These are phyloP conservation scores for Pseudocercospora musae DNA, from an alignment of 2,329 filamentous ascomycete species.

Conservation along the genomic window DNA sequence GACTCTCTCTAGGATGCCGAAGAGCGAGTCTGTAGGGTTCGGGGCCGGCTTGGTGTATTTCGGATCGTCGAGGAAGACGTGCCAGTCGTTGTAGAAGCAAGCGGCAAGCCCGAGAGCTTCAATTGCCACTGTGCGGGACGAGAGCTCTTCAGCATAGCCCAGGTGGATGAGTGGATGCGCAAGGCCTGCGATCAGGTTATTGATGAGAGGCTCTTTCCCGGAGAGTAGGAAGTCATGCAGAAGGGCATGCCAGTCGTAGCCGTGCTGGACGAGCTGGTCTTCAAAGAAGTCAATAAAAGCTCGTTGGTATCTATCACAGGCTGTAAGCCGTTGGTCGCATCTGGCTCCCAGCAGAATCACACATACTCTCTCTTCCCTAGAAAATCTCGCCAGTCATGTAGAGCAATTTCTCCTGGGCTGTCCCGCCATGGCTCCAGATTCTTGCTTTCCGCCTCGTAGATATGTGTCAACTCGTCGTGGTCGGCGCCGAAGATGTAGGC, in stretches of 20 bases:
- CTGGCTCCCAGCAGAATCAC: neutral
- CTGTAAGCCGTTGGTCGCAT: constrained; percentile 3
- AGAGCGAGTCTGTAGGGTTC: constrained; percentile 58
- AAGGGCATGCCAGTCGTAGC: constrained; percentile 81
- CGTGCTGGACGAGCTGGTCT: constrained; percentile 72
- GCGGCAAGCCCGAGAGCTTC: constrained; percentile 74
- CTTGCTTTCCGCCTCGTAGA: constrained; percentile 76
- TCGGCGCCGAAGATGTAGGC: constrained; percentile 81
- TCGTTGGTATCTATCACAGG: constrained; percentile 65
- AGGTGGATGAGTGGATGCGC: constrained; percentile 92
- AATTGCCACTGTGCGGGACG: constrained; percentile 79
- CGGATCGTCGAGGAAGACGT: constrained; percentile 66
- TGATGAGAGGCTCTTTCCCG: constrained; percentile 72
- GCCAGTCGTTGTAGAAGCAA: constrained; percentile 55
- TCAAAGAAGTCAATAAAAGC: constrained; percentile 96
- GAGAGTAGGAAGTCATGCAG: constrained; percentile 72
- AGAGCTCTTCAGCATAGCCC: constrained; percentile 87
- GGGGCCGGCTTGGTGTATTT: constrained; percentile 65
- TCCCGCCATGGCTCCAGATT: constrained; percentile 75
- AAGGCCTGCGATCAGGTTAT: constrained; percentile 74
- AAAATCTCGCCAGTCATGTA: constrained; percentile 82
- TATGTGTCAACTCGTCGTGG: constrained; percentile 66
- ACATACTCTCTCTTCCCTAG: constrained; percentile 67
- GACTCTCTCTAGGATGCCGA: constrained; percentile 70
- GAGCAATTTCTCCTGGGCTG: constrained; percentile 78